Evolutionary conservation across 495 filamentous ascomycete species (phyloP), one percentile per base, ranked within the genome.

Genomic region (Penicillium parvum): DNA sequence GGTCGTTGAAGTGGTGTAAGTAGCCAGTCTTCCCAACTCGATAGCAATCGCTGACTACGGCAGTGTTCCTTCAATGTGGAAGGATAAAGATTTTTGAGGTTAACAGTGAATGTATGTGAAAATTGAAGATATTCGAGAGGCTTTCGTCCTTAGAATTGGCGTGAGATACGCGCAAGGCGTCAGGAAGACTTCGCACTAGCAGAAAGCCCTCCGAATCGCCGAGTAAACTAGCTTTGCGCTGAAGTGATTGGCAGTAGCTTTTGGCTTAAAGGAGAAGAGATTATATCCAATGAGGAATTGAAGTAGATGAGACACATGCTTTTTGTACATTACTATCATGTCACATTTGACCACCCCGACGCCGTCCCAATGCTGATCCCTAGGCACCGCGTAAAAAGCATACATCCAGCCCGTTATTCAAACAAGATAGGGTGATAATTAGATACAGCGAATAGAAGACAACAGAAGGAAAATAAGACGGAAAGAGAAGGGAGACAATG

Each of bases 321-420:
- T 25, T 43, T 43, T 49, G 28, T 50, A 56, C 54, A 52, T 25
- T 54, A 49, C 50, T 21, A 36, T 50, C 32, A 49, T 37, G 30
- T 40, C 38, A 40, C 32, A 36, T 21, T 10, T 40, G 17, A 29
- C 9, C 33, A 32, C 17, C 21, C 19, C 14, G 39, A 49, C 45
- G 39, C 45, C 45, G 26, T 43, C 50, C 59, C 58, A 57, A 64
- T 64, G 61, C 61, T 55, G n/a, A 29, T 34, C 37, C 40, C 40
- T 28, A 37, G 32, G 37, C 47, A 46, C 34, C 26, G 44, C 52
- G 41, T 23, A 40, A 40, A 50, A 50, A 25, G 44, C 46, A 48
- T 44, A 45, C 38, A 39, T 45, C 36, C 50, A 26, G 19, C 46
- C 40, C 22, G 20, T 38, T 38, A 50, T 35, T 43, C n/a, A 41